Evolutionary conservation across 768 basidiomycete species (phyloP).

Genomic region (Mycena crocata): DNA sequence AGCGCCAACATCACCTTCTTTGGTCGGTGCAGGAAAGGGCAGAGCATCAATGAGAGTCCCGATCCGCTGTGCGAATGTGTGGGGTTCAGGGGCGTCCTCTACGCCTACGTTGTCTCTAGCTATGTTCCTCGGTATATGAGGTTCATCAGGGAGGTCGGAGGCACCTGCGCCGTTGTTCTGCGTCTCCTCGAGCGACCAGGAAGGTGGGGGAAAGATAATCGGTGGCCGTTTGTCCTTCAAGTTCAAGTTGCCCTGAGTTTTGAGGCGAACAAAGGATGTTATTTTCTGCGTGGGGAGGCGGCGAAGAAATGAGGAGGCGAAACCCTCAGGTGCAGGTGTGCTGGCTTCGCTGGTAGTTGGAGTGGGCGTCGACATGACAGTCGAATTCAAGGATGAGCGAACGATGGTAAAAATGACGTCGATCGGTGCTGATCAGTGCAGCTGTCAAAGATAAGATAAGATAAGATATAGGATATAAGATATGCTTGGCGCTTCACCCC

Average conservation of each 20-base stretch:
- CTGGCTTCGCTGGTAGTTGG: conserved; percentile 1
- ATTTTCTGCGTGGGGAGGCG: conserved; percentile 48
- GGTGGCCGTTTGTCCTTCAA: conserved; percentile 30
- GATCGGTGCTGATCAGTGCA: neutral
- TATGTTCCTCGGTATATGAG: conserved; percentile 13
- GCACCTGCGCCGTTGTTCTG: conserved; percentile 35
- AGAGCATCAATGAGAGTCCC: conserved; percentile 39
- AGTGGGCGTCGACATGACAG: conserved; percentile 21
- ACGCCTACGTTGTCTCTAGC: conserved; percentile 2
- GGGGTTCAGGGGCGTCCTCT: conserved; percentile 30
- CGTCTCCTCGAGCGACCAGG: conserved; percentile 57
- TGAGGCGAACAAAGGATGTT: conserved; percentile 49
- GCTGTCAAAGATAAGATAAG: conserved; percentile 12
- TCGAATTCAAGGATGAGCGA: neutral
- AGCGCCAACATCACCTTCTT: conserved; percentile 26
- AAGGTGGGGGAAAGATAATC: conserved; percentile 57
- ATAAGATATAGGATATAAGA: conserved; percentile 2
- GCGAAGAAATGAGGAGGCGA: conserved; percentile 14
- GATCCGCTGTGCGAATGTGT: conserved; percentile 25
- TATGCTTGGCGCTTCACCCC: too few species aligned
- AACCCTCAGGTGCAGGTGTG: conserved; percentile 7
- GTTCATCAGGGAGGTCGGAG: conserved; percentile 25
- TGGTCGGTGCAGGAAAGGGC: conserved; percentile 29
- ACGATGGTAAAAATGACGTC: conserved; percentile 15
- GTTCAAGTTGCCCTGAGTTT: conserved; percentile 45